Base-by-base conservation (phyloP, 768 basidiomycete species). In the Chalciporus chontae region DNA sequence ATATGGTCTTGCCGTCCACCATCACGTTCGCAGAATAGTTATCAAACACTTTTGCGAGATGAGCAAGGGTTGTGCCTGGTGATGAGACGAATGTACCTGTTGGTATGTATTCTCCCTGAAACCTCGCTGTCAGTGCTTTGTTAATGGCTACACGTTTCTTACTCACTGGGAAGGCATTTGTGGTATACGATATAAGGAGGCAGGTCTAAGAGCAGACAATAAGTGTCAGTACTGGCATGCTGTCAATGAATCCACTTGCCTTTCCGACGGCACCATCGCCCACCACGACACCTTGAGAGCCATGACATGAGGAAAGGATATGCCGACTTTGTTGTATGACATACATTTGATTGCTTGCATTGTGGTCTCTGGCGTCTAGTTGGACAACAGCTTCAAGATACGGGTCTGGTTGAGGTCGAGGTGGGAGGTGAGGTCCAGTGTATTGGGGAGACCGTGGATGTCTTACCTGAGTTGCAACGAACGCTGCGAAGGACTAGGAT, bases 221-320 rank as follows among this genome's bases (percentile, higher is more conserved):
- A 40, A 66, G 55, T 3, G 14, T 26, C 37, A 19, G 40, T 45
- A 24, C 29, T 50, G 29, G 24, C 24, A 10, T 42, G 48, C 38
- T 46, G 46, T 36, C 21, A 43, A 50, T 27, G 48, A 49, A 31
- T 45, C 47, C 40, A 71, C 81, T 64, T 61, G 85, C 93, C 89
- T 96, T 97, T 69, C 94, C 94, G 61, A 96, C 94, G 51, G 94
- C 94, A 82, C 94, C 94, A 77, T 97, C 94, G 65, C 94, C 94
- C 45, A 97, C 94, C 65, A 97, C 94, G 71, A 97, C 94, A 78
- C 93, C 94, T 95, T 67, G 43, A 43, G 38, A 43, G 55, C 63
- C 53, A 59, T 50, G 38, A 51, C 24, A 50, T 62, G 69, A 60
- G 76, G 72, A 64, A 57, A 52, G 48, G 43, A 61, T 47, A 44